phyloP scores from a whole-genome alignment of 192 early-diverging fungal species.

The Radiomyces spectabilis region DNA sequence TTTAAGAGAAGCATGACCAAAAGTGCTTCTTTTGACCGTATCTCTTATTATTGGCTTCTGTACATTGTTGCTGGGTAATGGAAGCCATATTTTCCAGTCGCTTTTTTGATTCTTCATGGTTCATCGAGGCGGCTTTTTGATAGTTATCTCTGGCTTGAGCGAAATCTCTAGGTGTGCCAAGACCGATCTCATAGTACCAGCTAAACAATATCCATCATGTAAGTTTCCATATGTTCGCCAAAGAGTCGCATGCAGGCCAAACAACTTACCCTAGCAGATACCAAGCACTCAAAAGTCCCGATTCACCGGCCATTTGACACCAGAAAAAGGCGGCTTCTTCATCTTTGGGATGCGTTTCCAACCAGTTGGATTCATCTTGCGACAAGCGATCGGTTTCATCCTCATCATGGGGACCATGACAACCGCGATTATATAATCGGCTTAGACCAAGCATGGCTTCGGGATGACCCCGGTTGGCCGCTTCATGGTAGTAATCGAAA shows the following conservation, averaged over 20 bases:
- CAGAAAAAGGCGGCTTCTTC: slow-evolving; percentile 62
- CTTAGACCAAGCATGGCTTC: slow-evolving; percentile 85
- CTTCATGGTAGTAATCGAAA: slow-evolving; percentile 72
- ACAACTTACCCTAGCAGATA: slow-evolving; percentile 10
- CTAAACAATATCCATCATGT: background rate
- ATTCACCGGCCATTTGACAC: slow-evolving; percentile 65
- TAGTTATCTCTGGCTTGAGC: background rate
- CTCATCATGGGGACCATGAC: slow-evolving; percentile 13
- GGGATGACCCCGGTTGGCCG: slow-evolving; percentile 66
- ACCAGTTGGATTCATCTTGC: slow-evolving; percentile 10
- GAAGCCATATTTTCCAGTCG: background rate
- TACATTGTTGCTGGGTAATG: background rate
- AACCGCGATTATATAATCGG: slow-evolving; percentile 82
- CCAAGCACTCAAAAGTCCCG: background rate
- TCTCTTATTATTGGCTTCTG: no score
- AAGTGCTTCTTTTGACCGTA: no score
- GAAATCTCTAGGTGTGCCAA: background rate
- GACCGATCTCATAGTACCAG: slow-evolving; percentile 5
- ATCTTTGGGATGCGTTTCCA: background rate
- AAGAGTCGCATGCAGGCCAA: no score
- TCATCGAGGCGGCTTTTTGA: background rate
- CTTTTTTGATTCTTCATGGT: background rate
- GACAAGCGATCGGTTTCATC: background rate
- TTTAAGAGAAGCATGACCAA: no score
- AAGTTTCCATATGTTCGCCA: no score